Conservation (phyloP, 2,329 filamentous ascomycete genomes). For the Beauveria pseudobassiana region DNA sequence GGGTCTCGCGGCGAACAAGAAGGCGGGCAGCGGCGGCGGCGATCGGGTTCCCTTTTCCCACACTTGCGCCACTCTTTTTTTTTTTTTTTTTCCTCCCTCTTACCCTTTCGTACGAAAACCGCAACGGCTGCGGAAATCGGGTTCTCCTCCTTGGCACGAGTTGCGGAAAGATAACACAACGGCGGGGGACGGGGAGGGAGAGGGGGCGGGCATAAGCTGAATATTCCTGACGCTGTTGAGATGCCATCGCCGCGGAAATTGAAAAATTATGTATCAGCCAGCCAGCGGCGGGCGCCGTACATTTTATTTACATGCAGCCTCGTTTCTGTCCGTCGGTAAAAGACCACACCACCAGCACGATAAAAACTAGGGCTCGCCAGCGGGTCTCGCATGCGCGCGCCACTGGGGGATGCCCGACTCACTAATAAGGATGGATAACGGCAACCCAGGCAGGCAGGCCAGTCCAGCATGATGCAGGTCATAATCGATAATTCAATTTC, state of each 20-base stretch:
- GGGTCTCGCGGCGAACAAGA: too few relatives aligned
- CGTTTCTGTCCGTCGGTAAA: not conserved
- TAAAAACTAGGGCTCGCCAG: not conserved
- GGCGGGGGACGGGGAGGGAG: too few relatives aligned
- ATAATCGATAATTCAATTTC: not conserved
- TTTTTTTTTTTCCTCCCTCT: not conserved
- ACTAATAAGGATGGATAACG: not conserved
- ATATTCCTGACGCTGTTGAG: not conserved
- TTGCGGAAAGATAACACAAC: too few relatives aligned
- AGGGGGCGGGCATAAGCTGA: not conserved
- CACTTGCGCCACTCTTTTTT: too few relatives aligned
- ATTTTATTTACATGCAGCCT: not conserved
- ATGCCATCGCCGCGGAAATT: not conserved
- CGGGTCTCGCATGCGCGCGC: slow-evolving; percentile 3
- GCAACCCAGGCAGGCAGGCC: not conserved
- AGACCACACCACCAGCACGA: not conserved
- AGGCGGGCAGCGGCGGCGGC: not conserved
- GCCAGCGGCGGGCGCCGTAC: too few relatives aligned
- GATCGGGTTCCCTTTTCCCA: not conserved
- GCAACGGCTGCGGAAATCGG: too few relatives aligned
- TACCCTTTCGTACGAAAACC: too few relatives aligned
- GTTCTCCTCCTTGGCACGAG: too few relatives aligned
- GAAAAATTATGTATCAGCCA: too few relatives aligned
- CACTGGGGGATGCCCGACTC: not conserved
- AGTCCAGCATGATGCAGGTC: not conserved